phyloP scores from a whole-genome alignment of 2,329 filamentous ascomycete species.

The Ophiostoma fasciatum region DNA sequence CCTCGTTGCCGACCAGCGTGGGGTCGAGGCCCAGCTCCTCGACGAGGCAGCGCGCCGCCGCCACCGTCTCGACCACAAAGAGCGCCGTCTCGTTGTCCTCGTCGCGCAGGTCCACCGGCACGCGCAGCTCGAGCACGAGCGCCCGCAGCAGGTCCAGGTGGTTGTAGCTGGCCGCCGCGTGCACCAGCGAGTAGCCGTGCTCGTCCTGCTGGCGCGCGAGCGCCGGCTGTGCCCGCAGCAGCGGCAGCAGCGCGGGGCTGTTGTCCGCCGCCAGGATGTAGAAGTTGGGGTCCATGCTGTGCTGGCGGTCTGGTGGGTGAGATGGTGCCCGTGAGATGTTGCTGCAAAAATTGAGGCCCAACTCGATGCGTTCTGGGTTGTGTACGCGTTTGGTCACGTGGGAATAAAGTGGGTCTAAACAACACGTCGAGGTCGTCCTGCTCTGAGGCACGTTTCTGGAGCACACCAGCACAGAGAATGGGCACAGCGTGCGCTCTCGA shows the following conservation, averaged over 20 bases:
- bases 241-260: constrained; percentile 54
- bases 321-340: too few relatives aligned
- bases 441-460: too few relatives aligned
- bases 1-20: constrained; percentile 52
- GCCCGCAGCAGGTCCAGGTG: constrained; percentile 66
- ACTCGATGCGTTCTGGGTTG: too few relatives aligned
- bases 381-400: too few relatives aligned
- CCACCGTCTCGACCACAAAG: constrained; percentile 74
- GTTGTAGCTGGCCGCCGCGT: constrained; percentile 86
- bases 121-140: constrained; percentile 61
- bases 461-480: too few relatives aligned
- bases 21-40: constrained; percentile 67
- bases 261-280: constrained; percentile 75
- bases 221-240: constrained; percentile 59
- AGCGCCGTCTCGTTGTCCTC: constrained; percentile 91
- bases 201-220: constrained; percentile 71
- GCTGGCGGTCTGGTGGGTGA: too few relatives aligned
- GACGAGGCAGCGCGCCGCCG: constrained; percentile 63
- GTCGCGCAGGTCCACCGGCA: constrained; percentile 68
- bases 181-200: constrained; percentile 86
- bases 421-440: too few relatives aligned
- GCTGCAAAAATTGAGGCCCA: too few relatives aligned
- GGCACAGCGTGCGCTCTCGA: too few relatives aligned
- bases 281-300: constrained; percentile 40
- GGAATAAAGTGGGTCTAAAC: too few relatives aligned